Base-by-base conservation (phyloP, 1,284 basidiomycete genomes). In the Ustilago crameri region DNA sequence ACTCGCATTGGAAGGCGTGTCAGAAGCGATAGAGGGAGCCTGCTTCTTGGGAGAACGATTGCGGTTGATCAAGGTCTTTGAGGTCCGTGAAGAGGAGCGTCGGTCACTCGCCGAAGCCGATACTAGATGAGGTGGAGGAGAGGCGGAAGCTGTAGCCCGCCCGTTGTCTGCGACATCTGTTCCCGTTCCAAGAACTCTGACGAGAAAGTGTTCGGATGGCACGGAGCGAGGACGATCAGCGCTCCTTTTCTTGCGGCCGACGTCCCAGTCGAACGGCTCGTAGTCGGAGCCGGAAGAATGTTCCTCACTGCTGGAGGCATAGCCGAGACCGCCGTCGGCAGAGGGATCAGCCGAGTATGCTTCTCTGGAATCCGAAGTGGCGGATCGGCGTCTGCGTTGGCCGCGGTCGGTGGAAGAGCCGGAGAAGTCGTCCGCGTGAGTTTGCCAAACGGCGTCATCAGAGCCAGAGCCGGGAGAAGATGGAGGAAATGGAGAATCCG, bases 211-310 rank as follows among this genome's bases (percentile, higher is more conserved):
- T 12, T 71, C 58, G 24, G 43, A 44, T 17, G 40, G 30, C 5
- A 51, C 15, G 0, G 69, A 47, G 14, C 64, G 59, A 30, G 63
- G 59, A 23, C 60, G 69, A 24, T 72, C 59, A 5, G 45, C n/a
- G 37, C 64, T 72, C 26, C 43, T 52, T 22, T 53, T 52, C 46
- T 62, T 72, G 23, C 51, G 59, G 3, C 69, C 57, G 2, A 72
- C 58, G 27, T 77, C 75, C 75, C 75, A 77, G 35, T 75, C 65
- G 44, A 77, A 77, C 14, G 61, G 64, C 35, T 69, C 69, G 17
- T 54, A 67, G 3, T 68, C 75, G 23, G 68, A 66, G 49, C 69
- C 59, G 1, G 75, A 75, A 8, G 56, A 60, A 22, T 55, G 61
- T 5, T 61, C 45, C 22, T 72, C 71, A 49, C 51, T 66, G 51